Conservation (phyloP, 2,329 filamentous ascomycete species). For the Diaporthe capsici region DNA sequence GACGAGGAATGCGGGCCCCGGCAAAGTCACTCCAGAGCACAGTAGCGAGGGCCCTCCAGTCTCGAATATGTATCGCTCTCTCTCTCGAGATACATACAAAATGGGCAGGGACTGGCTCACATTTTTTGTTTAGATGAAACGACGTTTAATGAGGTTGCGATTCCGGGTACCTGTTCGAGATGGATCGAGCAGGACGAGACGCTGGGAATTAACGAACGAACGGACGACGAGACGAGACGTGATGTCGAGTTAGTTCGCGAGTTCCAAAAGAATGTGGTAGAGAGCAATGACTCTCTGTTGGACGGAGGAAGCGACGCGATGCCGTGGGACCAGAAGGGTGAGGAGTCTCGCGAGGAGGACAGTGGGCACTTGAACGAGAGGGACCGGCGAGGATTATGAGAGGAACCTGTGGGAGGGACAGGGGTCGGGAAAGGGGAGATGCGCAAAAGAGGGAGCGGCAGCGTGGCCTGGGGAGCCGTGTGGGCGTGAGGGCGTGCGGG, state of each 20-base stretch:
- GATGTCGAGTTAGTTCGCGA: constrained; percentile 41
- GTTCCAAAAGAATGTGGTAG: constrained; percentile 69
- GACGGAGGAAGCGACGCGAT: constrained; percentile 54
- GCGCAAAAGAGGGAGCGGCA: constrained; percentile 31
- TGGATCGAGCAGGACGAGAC: constrained; percentile 16
- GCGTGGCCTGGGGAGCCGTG: constrained; percentile 30
- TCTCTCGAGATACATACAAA: neutral
- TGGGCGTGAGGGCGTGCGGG: constrained; percentile 26
- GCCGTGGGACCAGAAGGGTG: constrained; percentile 47
- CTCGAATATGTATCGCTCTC: neutral
- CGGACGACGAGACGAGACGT: constrained; percentile 37
- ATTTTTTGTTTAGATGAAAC: constrained; percentile 32
- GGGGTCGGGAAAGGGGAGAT: constrained; percentile 30
- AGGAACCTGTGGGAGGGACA: constrained; percentile 36
- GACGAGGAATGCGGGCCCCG: constrained; percentile 2
- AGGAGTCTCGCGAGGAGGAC: constrained; percentile 44
- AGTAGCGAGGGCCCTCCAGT: neutral
- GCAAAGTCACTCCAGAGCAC: neutral
- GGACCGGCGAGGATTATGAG: constrained; percentile 41
- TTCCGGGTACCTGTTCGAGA: constrained; percentile 11
- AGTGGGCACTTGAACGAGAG: constrained; percentile 46
- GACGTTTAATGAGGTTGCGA: constrained; percentile 33
- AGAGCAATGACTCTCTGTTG: constrained; percentile 68
- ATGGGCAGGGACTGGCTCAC: constrained; percentile 29
- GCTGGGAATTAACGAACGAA: constrained; percentile 39